Conservation (phyloP, 176 grass and related monocot genomes). For the Avena insularis region DNA sequence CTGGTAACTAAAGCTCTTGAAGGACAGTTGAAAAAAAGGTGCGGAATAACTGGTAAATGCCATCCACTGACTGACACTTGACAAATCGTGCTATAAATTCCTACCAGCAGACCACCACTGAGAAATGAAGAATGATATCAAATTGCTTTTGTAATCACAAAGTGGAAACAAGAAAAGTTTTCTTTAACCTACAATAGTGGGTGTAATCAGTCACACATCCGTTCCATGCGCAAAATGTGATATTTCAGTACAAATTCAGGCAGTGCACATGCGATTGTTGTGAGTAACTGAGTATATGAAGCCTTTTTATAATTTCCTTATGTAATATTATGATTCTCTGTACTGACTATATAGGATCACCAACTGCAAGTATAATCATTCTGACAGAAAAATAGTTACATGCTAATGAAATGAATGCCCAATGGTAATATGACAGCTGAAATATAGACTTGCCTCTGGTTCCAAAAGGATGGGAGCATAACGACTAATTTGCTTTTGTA, state of each 20-base stretch:
- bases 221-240: not conserved
- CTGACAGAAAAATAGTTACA: not conserved
- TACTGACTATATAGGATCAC: not conserved
- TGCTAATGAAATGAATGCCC: constrained; percentile 26
- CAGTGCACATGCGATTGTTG: not conserved
- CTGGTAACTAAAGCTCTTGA: not conserved
- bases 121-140: constrained; percentile 3
- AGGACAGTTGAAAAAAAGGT: constrained; percentile 9
- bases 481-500: constrained; percentile 84
- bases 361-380: constrained; percentile 23
- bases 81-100: constrained; percentile 22
- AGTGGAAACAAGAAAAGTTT: not conserved
- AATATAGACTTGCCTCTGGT: constrained; percentile 62
- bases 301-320: not conserved
- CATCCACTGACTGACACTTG: constrained; percentile 8
- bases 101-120: not conserved
- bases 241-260: not conserved
- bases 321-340: not conserved
- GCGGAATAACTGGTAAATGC: not conserved
- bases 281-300: constrained; percentile 11
- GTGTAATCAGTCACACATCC: not conserved
- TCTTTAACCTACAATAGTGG: not conserved
- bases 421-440: constrained; percentile 17
- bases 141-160: not conserved
- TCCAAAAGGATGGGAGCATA: constrained; percentile 85